A percentile compares a stretch with the other conserved stretches of the same genome.
Evolutionary conservation across 2,329 filamentous ascomycete species (phyloP).

Genomic region (Nothopassalora personata): DNA sequence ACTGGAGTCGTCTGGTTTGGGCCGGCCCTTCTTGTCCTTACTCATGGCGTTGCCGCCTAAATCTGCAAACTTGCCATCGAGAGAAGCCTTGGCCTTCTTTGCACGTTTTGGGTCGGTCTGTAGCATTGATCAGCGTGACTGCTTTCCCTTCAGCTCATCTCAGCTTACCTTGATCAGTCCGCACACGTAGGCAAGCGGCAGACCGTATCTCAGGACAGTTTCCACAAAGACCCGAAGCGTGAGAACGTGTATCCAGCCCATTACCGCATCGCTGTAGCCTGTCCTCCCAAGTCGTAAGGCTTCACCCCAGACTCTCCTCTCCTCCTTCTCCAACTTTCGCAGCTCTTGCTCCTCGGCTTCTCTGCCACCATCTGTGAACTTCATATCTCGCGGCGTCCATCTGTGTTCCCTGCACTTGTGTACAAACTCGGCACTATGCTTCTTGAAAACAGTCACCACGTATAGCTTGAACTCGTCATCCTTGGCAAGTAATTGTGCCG

Average conservation of each 20-base stretch:
- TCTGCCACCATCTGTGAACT: slow-evolving; percentile 81
- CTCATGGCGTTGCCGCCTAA: slow-evolving; percentile 92
- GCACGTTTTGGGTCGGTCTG: slow-evolving; percentile 78
- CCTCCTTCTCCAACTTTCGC: slow-evolving; percentile 73
- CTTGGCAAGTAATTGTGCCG: slow-evolving; percentile 69
- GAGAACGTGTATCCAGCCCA: slow-evolving; percentile 92
- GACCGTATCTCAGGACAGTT: slow-evolving; percentile 90
- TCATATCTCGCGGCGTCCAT: slow-evolving; percentile 93
- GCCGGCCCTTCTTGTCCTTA: slow-evolving; percentile 85
- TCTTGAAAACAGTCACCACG: slow-evolving; percentile 89
- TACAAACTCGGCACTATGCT: slow-evolving; percentile 77
- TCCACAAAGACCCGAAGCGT: slow-evolving; percentile 93
- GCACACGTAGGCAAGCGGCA: slow-evolving; percentile 84
- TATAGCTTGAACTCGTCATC: slow-evolving; percentile 89
- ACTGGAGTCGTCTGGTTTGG: slow-evolving; percentile 81
- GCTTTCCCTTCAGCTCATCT: not conserved
- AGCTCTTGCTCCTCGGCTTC: slow-evolving; percentile 87
- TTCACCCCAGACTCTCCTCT: slow-evolving; percentile 89
- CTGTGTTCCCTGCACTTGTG: slow-evolving; percentile 89
- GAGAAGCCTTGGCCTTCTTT: slow-evolving; percentile 60
- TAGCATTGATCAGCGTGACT: not conserved
- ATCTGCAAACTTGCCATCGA: slow-evolving; percentile 84
- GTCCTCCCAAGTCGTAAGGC: slow-evolving; percentile 79
- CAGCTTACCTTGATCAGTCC: slow-evolving; percentile 69
- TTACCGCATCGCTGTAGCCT: slow-evolving; percentile 93